Base-by-base conservation (phyloP, 163 green algal species). In the Chlamydomonas reinhardtii region DNA sequence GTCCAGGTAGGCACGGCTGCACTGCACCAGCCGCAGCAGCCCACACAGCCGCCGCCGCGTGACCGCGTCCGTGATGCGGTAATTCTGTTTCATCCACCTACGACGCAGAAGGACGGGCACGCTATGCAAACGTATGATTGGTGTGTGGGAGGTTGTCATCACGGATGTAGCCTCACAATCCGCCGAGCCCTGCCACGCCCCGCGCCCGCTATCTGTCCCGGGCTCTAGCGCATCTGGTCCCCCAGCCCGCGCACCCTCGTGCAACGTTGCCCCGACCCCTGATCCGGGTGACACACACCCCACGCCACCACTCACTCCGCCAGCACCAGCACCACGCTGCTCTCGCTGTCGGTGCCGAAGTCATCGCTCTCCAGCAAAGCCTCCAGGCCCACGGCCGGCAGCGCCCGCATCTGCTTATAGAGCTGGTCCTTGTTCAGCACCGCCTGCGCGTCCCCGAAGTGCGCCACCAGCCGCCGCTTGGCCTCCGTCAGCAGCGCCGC, bases 321-420 rank as follows among this genome's bases (percentile, higher is more conserved):
- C 20, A 74, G 34, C 20, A 74, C 0, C 69, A 31, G 24, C 32
- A 74, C 19, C 69, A 74, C 34, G 69, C 34, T 74, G 69, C 19
- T 32, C 69, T 74, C 69, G 69, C 32, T 74, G 25, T 74, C 69
- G 14, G 69, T 74, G 34, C n/a, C 69, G 19, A 74, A 74, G 34
- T 74, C 69, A 6, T 74, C 69, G 4, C 11, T 15, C 16, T n/a
- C 32, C 5, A 74, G 69, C 69, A 74, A 22, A 32, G 5, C 69
- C 19, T 54, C 20, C 17, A 74, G 6, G 11, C n/a, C 69, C 20
- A 52, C 34, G 5, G 34, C 32, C 19, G 69, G 69, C 34, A 74
- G 69, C 15, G 25, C 32, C 34, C 43, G 69, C 17, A 74, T 20
- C 69, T 74, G 69, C 0, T 52, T n/a, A 2, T 56, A 31, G 5